Percentiles rank a stretch among this genome's conserved stretches.
Conservation (phyloP, 1,139 yeast species). For the Yamadazyma membranifaciens region DNA sequence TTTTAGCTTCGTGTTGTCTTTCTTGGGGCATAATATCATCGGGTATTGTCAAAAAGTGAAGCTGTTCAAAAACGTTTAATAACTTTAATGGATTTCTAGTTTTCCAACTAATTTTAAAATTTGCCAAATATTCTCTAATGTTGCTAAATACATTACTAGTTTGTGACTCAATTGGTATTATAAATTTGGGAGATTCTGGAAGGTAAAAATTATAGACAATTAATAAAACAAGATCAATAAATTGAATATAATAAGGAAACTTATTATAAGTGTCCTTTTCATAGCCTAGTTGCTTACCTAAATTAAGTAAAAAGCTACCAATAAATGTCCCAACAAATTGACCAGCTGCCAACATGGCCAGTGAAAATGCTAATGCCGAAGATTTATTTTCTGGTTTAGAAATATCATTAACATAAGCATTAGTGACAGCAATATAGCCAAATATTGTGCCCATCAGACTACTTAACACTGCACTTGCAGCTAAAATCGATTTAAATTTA, state of each 20-base stretch:
- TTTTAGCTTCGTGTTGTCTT: background rate
- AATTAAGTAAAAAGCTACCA: background rate
- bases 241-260: constrained; percentile 2
- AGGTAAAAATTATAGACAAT: background rate
- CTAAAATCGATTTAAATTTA: constrained; percentile 1
- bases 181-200: background rate
- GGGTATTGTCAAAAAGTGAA: constrained; percentile 1
- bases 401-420: constrained; percentile 2
- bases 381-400: constrained; percentile 1
- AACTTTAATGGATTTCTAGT: background rate
- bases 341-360: background rate
- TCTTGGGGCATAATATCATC: background rate
- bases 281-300: constrained; percentile 2
- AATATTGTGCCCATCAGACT: background rate
- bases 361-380: background rate
- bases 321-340: background rate
- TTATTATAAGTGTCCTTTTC: background rate
- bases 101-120: background rate
- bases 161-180: background rate
- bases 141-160: background rate
- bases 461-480: background rate
- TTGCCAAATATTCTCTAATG: background rate
- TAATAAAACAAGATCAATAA: background rate
- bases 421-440: background rate
- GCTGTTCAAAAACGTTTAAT: constrained; percentile 1